A percentile compares a stretch with the other conserved stretches of the same genome.
Conservation (phyloP, 164 flowering plant genomes). For the Vitis cinerea region DNA sequence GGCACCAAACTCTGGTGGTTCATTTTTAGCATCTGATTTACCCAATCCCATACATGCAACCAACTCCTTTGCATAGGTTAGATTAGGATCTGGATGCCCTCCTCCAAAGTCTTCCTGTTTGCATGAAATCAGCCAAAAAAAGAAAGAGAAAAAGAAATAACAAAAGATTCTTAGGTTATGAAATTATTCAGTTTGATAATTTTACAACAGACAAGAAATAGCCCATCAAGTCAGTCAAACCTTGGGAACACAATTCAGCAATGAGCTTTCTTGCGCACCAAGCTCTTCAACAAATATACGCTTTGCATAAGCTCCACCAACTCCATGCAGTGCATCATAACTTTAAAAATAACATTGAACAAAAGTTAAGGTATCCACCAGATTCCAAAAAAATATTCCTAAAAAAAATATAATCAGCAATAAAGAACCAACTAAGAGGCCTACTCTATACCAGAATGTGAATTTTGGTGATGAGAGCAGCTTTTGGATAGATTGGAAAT, state of each 20-base stretch:
- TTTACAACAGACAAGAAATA: not conserved
- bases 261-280: slow-evolving; percentile 79
- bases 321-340: slow-evolving; percentile 97
- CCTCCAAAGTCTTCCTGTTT: slow-evolving; percentile 98
- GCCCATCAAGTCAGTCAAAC: slow-evolving; percentile 26
- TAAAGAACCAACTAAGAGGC: not conserved
- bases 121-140: not conserved
- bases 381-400: not conserved
- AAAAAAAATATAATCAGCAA: not conserved
- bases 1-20: slow-evolving; percentile 99
- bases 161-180: not conserved
- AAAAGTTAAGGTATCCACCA: slow-evolving; percentile 1
- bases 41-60: slow-evolving; percentile 93
- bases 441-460: slow-evolving; percentile 71
- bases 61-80: slow-evolving; percentile 97
- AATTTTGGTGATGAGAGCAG: slow-evolving; percentile 84
- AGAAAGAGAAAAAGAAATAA: no score
- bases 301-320: slow-evolving; percentile 92
- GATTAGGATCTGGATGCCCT: slow-evolving; percentile 99
- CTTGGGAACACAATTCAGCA: slow-evolving; percentile 89
- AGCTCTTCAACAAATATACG: slow-evolving; percentile 97
- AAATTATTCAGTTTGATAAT: not conserved
- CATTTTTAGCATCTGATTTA: slow-evolving; percentile 43
- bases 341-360: slow-evolving; percentile 28
- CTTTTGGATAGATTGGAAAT: slow-evolving; percentile 77